Evolutionary conservation across 179 eudicot genomes (phyloP), one percentile per base, ranked within the genome.

Genomic region (Beta macrorhiza): DNA sequence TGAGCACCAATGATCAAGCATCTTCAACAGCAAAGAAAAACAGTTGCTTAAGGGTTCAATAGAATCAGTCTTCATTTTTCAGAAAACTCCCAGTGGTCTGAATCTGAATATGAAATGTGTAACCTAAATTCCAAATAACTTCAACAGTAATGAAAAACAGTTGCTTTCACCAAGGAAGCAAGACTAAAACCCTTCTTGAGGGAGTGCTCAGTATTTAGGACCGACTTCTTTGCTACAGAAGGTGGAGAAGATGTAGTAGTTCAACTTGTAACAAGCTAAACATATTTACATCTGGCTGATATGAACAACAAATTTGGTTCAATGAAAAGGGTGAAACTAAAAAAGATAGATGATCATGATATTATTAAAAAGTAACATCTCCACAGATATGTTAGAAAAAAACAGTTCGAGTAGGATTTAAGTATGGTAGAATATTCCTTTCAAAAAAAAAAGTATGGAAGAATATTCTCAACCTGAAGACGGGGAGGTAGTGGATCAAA

Each of bases 401-500:
- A 16, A 69, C 5, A n/a, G 51, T 4, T 42, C 1, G 1, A 74
- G 16, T 12, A 22, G 17, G 7, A 59, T 45, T 37, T 37, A 65
- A 52, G 32, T 47, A 20, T 5, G 29, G 22, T 69, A 16, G 45
- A 37, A 79, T 53, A 17, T 76, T 78, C 63, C 70, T 32, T 37
- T 25, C 25, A 25, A 29, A 29, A 29, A 37, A 37, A 37, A 22
- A 72, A 52, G 25, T 29, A 20, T 5, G 29, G 22, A 73, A 16
- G 45, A 25, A 79, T 47, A 20, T 76, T 78, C 63, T 73, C 49
- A 16, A 96, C 99, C 97, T 96, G 99, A 83, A 96, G 91, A 76
- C 89, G 87, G 75, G 86, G 84, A 56, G 97, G 92, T 74, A 96
- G 67, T 47, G 97, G 96, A 85, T 96, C 97, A 78, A 96, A 96